Conservation (phyloP, 352 stramenopile species). For the Albugo candida region DNA sequence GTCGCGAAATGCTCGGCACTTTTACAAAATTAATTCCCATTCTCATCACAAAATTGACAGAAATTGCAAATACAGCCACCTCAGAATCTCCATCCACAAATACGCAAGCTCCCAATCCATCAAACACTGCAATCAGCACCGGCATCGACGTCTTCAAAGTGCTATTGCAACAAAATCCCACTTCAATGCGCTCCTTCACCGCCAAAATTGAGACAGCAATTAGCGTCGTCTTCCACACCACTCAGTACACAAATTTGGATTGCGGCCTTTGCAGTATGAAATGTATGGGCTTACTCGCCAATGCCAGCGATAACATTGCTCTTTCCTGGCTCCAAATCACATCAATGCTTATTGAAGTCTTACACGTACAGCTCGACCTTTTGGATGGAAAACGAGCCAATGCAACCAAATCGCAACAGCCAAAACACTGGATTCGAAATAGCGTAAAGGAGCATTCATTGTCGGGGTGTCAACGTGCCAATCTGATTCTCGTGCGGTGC, state of each 20-base stretch:
- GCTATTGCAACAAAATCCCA: slow-evolving; percentile 30
- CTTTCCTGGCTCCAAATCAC: slow-evolving; percentile 43
- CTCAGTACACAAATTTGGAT: too few species aligned
- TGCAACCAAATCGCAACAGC: too few species aligned
- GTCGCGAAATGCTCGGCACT: too few species aligned
- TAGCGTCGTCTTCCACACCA: not conserved
- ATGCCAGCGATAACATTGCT: slow-evolving; percentile 22
- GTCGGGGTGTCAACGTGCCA: slow-evolving; percentile 33
- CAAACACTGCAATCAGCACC: not conserved
- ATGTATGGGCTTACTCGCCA: slow-evolving; percentile 18
- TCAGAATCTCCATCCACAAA: too few species aligned
- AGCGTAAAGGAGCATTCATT: slow-evolving; percentile 1
- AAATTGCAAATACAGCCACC: too few species aligned
- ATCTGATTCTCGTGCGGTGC: slow-evolving; percentile 22
- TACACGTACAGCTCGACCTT: slow-evolving; percentile 43
- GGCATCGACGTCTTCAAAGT: slow-evolving; percentile 22
- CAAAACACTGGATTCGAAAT: too few species aligned
- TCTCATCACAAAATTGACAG: too few species aligned
- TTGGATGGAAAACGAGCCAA: slow-evolving; percentile 14
- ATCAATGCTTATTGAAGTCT: slow-evolving; percentile 32
- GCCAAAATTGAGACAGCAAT: slow-evolving; percentile 43
- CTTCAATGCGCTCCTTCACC: slow-evolving; percentile 26
- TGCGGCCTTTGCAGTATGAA: not conserved
- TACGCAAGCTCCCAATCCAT: too few species aligned
- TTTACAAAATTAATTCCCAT: too few species aligned